phyloP scores from a whole-genome alignment of 23 red algal genomes.

The Gracilaria caudata region DNA sequence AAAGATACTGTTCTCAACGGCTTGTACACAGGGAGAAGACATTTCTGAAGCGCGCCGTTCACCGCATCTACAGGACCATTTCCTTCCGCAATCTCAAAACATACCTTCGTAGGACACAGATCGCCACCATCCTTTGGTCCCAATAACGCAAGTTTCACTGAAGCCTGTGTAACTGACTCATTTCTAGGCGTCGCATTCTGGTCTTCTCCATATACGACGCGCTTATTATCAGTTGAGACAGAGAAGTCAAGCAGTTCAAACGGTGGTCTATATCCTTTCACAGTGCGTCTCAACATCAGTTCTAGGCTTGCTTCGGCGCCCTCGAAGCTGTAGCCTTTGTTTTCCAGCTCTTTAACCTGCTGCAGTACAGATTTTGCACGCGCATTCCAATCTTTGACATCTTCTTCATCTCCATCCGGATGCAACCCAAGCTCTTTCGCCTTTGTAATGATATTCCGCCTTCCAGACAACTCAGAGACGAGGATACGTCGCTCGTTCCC shows the following conservation, averaged over 20 bases:
- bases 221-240: slow-evolving; percentile 88
- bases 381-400: slow-evolving; percentile 44
- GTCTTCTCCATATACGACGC: slow-evolving; percentile 52
- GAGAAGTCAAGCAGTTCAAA: slow-evolving; percentile 96
- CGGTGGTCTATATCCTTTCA: slow-evolving; percentile 81
- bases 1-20: slow-evolving; percentile 73
- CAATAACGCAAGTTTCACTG: slow-evolving; percentile 66
- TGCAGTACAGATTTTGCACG: slow-evolving; percentile 63
- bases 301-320: slow-evolving; percentile 94
- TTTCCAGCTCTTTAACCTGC: slow-evolving; percentile 91
- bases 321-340: slow-evolving; percentile 98
- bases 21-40: slow-evolving; percentile 55
- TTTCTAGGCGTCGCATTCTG: slow-evolving; percentile 11
- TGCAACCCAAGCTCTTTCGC: slow-evolving; percentile 81
- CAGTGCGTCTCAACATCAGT: slow-evolving; percentile 82
- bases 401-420: slow-evolving; percentile 20
- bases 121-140: slow-evolving; percentile 54
- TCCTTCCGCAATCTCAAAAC: slow-evolving; percentile 90
- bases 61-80: slow-evolving; percentile 98
- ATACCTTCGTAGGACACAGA: slow-evolving; percentile 70
- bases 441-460: slow-evolving; percentile 91
- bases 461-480: slow-evolving; percentile 89
- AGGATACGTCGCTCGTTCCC: slow-evolving; percentile 95
- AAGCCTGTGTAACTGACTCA: slow-evolving; percentile 72
- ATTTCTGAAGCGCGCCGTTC: slow-evolving; percentile 82